Conservation (phyloP, 2,329 filamentous ascomycete genomes). For the Metarhizium rileyi region DNA sequence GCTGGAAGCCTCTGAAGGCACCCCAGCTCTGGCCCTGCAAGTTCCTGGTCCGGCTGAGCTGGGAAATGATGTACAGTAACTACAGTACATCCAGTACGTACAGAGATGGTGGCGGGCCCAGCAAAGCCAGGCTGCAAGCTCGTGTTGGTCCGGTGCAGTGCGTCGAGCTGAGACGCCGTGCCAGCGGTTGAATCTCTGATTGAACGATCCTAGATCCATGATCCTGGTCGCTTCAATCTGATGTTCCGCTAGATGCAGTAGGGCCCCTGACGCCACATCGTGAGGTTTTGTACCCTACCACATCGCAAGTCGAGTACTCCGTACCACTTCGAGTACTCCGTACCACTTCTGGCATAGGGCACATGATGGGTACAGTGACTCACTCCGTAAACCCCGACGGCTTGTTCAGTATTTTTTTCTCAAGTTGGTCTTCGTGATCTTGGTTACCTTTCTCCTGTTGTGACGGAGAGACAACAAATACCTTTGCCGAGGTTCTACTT, state of each 20-base stretch:
- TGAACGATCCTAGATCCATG: conserved; percentile 3
- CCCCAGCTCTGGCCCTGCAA: background rate
- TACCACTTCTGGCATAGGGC: background rate
- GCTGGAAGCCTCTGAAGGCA: background rate
- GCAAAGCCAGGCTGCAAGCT: background rate
- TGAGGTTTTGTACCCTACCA: background rate
- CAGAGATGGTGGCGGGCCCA: background rate
- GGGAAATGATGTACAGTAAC: background rate
- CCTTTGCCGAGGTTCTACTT: background rate
- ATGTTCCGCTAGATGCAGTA: background rate
- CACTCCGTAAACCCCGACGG: background rate
- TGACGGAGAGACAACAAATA: background rate
- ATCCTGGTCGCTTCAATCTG: background rate
- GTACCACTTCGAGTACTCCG: background rate
- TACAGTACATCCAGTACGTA: background rate
- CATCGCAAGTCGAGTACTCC: background rate
- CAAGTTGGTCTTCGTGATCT: too few relatives aligned
- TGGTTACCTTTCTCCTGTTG: too few relatives aligned
- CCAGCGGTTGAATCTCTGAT: conserved; percentile 5
- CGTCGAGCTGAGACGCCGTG: background rate
- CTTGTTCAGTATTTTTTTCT: too few relatives aligned
- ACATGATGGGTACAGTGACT: background rate
- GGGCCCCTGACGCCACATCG: conserved; percentile 4
- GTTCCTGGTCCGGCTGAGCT: conserved; percentile 1
- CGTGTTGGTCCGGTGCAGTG: background rate